Percentiles rank a stretch among this genome's conserved stretches.
Evolutionary conservation across 2,329 filamentous ascomycete species (phyloP).

Genomic region (Fusarium sp.): DNA sequence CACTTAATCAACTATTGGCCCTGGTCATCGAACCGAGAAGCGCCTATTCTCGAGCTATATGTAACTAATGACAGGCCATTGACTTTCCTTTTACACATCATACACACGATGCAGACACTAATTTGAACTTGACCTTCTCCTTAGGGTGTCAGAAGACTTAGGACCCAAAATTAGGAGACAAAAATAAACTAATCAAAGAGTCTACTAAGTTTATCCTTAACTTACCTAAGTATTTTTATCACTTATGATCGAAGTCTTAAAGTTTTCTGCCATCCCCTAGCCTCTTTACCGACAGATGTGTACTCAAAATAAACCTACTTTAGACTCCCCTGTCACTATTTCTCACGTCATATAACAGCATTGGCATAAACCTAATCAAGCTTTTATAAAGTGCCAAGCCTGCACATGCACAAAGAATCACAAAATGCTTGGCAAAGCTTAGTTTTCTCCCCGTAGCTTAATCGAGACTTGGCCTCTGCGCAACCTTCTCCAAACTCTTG

Average conservation of each 20-base stretch:
- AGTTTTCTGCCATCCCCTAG: too few species aligned
- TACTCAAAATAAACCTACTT: constrained; percentile 1
- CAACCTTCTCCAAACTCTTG: constrained; percentile 40
- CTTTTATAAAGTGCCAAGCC: constrained; percentile 44
- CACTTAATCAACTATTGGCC: background rate
- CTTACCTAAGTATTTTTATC: too few species aligned
- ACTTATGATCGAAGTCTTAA: too few species aligned
- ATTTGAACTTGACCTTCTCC: too few species aligned
- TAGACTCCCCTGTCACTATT: background rate
- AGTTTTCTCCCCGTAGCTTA: constrained; percentile 28
- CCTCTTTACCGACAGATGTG: too few species aligned
- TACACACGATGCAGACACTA: background rate
- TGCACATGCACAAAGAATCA: constrained; percentile 29
- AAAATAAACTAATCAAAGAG: too few species aligned
- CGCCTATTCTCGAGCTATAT: background rate
- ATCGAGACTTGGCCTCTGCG: constrained; percentile 32
- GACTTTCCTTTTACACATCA: background rate
- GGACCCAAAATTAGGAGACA: too few species aligned
- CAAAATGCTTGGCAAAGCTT: constrained; percentile 51
- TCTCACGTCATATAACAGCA: constrained; percentile 26
- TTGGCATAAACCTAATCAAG: constrained; percentile 31
- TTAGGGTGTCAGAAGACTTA: too few species aligned
- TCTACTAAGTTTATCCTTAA: too few species aligned
- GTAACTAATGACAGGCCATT: too few species aligned
- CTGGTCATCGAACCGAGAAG: background rate